Conservation (phyloP, 176 grass and related monocot species). For the Aegilops tauschii region DNA sequence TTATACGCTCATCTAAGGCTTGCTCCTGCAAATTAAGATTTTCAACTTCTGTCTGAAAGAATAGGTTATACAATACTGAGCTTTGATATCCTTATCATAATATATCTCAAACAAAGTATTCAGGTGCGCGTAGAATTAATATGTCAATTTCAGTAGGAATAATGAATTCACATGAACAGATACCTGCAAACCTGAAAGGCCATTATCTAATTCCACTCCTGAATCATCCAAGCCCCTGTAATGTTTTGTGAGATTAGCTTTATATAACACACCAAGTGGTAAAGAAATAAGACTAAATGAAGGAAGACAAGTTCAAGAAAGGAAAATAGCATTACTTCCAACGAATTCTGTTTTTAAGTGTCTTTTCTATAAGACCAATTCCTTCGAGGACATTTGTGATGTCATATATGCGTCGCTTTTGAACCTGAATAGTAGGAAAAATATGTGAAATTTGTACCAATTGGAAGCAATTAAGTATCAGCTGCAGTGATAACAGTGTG, state of each 20-base stretch:
- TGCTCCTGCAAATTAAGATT: slow-evolving; percentile 73
- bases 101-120: background rate
- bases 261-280: slow-evolving; percentile 28
- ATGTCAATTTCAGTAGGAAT: slow-evolving; percentile 26
- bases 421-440: slow-evolving; percentile 62
- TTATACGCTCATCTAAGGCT: slow-evolving; percentile 77
- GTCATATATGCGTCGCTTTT: slow-evolving; percentile 99
- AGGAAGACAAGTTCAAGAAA: slow-evolving; percentile 11
- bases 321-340: slow-evolving; percentile 76
- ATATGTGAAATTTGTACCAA: slow-evolving; percentile 5
- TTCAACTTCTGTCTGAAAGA: slow-evolving; percentile 81
- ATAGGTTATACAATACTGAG: slow-evolving; percentile 23
- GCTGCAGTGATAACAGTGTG: slow-evolving; percentile 13
- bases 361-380: slow-evolving; percentile 98
- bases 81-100: background rate
- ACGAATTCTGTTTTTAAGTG: slow-evolving; percentile 91
- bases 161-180: slow-evolving; percentile 12
- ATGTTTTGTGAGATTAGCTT: slow-evolving; percentile 19
- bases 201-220: slow-evolving; percentile 62
- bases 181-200: slow-evolving; percentile 80
- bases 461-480: background rate
- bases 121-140: background rate
- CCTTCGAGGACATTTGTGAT: slow-evolving; percentile 99
- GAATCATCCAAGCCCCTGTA: slow-evolving; percentile 83
- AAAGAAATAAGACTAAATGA: slow-evolving; percentile 11